Conservation (phyloP, 106 monocot species). For the Apostasia ramifera region DNA sequence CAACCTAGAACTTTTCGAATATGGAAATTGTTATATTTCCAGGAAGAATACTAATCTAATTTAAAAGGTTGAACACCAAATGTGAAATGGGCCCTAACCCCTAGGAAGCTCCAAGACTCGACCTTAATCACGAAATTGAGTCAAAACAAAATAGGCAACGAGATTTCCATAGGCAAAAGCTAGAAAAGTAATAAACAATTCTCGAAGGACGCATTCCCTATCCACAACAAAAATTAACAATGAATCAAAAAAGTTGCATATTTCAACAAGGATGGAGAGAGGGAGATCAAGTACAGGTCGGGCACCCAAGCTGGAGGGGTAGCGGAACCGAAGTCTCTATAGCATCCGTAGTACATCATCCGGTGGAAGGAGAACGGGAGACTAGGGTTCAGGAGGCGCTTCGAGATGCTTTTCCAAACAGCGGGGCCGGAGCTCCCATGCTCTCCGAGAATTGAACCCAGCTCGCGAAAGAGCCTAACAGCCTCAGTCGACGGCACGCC, state of each 20-base stretch:
- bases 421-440: slow-evolving; percentile 34
- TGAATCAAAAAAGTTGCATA: neutral
- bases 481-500: slow-evolving; percentile 41
- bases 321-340: slow-evolving; percentile 22
- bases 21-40: no score
- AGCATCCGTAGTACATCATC: slow-evolving; percentile 78
- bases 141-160: no score
- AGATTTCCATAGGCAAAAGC: no score
- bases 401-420: slow-evolving; percentile 41
- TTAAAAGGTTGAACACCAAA: no score
- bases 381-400: slow-evolving; percentile 28
- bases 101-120: no score
- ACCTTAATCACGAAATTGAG: no score
- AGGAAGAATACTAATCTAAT: no score
- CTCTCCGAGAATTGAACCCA: slow-evolving; percentile 23
- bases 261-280: neutral
- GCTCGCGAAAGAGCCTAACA: slow-evolving; percentile 25
- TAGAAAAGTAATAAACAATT: no score
- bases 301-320: slow-evolving; percentile 65
- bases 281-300: slow-evolving; percentile 23
- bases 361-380: slow-evolving; percentile 60
- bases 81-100: no score
- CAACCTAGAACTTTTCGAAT: no score
- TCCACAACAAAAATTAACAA: no score
- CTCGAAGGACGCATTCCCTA: no score